Evolutionary conservation across 1,139 yeast genomes (phyloP).

Genomic region (Suhomyces anneliseae): DNA sequence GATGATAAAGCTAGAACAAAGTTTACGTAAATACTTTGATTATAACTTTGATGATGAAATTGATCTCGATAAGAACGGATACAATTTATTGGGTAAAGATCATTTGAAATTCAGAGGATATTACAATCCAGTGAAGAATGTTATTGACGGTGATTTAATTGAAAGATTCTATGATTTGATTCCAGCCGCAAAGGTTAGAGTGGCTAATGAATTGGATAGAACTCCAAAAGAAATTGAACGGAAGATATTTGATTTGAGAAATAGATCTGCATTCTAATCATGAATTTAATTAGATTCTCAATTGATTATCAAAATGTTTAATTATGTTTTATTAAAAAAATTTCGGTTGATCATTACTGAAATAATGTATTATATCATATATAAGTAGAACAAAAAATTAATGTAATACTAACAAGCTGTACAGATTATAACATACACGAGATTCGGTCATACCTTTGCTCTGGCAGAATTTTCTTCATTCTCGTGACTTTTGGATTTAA

Average conservation of each 20-base stretch:
- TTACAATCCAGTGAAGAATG: slow-evolving; percentile 72
- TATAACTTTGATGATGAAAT: slow-evolving; percentile 29
- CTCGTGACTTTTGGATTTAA: slow-evolving; percentile 14
- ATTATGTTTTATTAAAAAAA: not conserved
- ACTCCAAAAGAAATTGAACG: slow-evolving; percentile 60
- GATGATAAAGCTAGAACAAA: slow-evolving; percentile 54
- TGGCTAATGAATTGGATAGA: slow-evolving; percentile 57
- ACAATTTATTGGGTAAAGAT: slow-evolving; percentile 59
- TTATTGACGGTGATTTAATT: slow-evolving; percentile 86
- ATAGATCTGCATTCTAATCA: slow-evolving; percentile 42
- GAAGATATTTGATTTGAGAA: slow-evolving; percentile 59
- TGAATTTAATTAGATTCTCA: not conserved
- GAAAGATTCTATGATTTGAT: slow-evolving; percentile 52
- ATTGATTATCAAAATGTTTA: too few relatives aligned
- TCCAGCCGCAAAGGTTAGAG: slow-evolving; percentile 38
- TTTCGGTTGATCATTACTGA: not conserved
- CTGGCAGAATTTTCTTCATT: slow-evolving; percentile 6
- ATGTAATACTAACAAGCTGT: not conserved
- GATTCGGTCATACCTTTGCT: not conserved
- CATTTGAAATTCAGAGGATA: slow-evolving; percentile 70
- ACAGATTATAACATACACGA: not conserved
- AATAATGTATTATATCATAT: not conserved
- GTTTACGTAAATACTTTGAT: slow-evolving; percentile 40
- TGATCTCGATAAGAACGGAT: slow-evolving; percentile 21
- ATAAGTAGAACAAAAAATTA: not conserved